Evolutionary conservation across 106 monocot species (phyloP), one percentile per base, ranked within the genome.

Genomic region (Allium fistulosum): DNA sequence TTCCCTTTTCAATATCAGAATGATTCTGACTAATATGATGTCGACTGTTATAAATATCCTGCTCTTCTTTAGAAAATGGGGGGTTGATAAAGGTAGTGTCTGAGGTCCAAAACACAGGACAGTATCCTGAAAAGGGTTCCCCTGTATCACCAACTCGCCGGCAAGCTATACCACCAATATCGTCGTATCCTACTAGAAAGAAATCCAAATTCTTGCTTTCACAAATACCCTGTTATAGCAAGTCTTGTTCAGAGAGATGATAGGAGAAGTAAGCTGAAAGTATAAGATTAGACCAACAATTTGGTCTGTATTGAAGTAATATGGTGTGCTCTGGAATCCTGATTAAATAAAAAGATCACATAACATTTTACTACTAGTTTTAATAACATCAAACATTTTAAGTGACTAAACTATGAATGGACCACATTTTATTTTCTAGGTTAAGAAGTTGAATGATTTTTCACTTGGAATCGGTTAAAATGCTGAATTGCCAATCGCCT

Each of bases 131-230:
- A 62, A 82, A 83, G 57, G 79, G 82, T 27, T 75, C 79, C 46
- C 63, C 63, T 0, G 75, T 48, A 55, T 93, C 83, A 8, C 90
- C 80, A 49, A 99, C 76, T 46, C 58, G 72, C 27, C 93, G 82
- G 57, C 99, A 99, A 17, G 87, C 55, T 71, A 99, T 78, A 57
- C 89, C 87, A 26, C 99, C 99, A 27, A 78, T 65, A 17, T 99
- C 87, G 76, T 99, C 87, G 63, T 99, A 90, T 45, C 76, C 45
- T 17, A 93, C 77, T 17, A 99, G 85, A 76, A 75, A 99, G 62
- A 99, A 93, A 53, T 83, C 90, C 77, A 99, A 77, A 16, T 53
- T 70, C 81, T 69, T 81, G 75, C 73, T 75, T 73, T 87, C 87
- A 62, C 79, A 87, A 51, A 99, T 90, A 7, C 99, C 99, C 93